phyloP scores from a whole-genome alignment of 1,284 basidiomycete species.

The Afroboletus lepidellus region DNA sequence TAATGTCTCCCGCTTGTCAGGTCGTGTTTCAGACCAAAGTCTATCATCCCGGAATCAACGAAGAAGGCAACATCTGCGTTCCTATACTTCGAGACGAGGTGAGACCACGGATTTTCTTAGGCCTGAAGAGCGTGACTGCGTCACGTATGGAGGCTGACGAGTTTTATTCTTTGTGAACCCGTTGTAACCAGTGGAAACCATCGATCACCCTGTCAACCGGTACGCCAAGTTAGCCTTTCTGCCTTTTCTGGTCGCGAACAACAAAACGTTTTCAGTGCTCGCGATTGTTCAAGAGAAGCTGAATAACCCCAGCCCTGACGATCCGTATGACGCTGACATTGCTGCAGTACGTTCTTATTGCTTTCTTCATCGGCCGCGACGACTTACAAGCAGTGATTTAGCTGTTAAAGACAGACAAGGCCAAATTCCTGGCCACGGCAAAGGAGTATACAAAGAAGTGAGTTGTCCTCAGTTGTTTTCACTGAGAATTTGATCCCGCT shows the following conservation, averaged over 20 bases:
- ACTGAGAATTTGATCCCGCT: conserved; percentile 7
- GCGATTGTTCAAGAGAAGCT: conserved; percentile 80
- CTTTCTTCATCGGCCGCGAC: not conserved
- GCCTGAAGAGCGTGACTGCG: not conserved
- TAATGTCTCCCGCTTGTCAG: conserved; percentile 40
- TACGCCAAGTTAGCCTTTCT: conserved; percentile 32
- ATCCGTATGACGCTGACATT: conserved; percentile 85
- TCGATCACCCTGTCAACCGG: conserved; percentile 75
- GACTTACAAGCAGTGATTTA: conserved; percentile 28
- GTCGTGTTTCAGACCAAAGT: conserved; percentile 86
- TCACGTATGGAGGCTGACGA: not conserved
- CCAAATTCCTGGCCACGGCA: conserved; percentile 69
- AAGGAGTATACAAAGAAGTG: conserved; percentile 82
- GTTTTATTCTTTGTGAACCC: conserved; percentile 1
- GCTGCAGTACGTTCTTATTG: conserved; percentile 54
- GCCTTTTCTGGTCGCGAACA: conserved; percentile 7
- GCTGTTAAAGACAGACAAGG: conserved; percentile 71
- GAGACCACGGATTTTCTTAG: conserved; percentile 27
- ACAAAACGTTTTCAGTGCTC: conserved; percentile 53
- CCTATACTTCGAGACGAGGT: conserved; percentile 83
- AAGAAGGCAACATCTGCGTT: conserved; percentile 83
- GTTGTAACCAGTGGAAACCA: conserved; percentile 77
- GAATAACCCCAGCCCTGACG: conserved; percentile 85
- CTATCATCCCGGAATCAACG: conserved; percentile 92
- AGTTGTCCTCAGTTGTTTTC: conserved; percentile 19